Evolutionary conservation across 2,329 filamentous ascomycete species (phyloP).

Genomic region (Neurospora sp.): DNA sequence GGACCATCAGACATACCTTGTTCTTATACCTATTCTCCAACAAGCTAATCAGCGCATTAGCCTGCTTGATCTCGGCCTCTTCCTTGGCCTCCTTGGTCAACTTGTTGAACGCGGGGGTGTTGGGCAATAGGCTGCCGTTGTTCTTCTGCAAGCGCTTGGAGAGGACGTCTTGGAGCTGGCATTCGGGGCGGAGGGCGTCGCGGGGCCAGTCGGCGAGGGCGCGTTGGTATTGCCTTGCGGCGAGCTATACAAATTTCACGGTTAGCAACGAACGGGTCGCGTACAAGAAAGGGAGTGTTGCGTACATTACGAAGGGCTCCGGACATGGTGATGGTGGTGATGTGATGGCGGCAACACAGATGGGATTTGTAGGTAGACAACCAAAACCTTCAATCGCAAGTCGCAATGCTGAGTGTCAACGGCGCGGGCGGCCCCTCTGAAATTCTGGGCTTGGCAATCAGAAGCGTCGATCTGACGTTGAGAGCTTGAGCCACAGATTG

Average conservation of each 20-base stretch:
- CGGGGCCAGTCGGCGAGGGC: conserved; percentile 52
- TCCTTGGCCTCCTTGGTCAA: conserved; percentile 24
- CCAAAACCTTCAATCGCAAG: not conserved
- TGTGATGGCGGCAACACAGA: not conserved
- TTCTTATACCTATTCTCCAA: conserved; percentile 50
- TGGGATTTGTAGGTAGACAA: not conserved
- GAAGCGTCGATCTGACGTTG: not conserved
- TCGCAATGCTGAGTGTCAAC: not conserved
- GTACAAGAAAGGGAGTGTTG: too few relatives aligned
- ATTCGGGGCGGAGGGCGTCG: conserved; percentile 52
- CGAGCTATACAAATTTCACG: conserved; percentile 24
- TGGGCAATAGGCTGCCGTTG: conserved; percentile 21
- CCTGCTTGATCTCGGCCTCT: conserved; percentile 43
- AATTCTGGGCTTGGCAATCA: not conserved
- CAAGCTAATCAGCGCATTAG: conserved; percentile 49
- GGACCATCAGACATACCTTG: conserved; percentile 30
- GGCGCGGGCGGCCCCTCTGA: not conserved
- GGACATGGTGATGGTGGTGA: not conserved
- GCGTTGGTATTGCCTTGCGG: conserved; percentile 37
- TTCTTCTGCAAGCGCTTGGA: conserved; percentile 31
- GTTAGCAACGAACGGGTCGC: too few relatives aligned
- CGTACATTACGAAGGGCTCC: not conserved
- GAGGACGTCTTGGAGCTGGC: conserved; percentile 51
- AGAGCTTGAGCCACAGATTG: not conserved
- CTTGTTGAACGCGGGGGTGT: not conserved